Percentiles rank a stretch among this genome's conserved stretches.
Conservation (phyloP, 495 filamentous ascomycete genomes). For the Lasiosphaeris hirsuta region DNA sequence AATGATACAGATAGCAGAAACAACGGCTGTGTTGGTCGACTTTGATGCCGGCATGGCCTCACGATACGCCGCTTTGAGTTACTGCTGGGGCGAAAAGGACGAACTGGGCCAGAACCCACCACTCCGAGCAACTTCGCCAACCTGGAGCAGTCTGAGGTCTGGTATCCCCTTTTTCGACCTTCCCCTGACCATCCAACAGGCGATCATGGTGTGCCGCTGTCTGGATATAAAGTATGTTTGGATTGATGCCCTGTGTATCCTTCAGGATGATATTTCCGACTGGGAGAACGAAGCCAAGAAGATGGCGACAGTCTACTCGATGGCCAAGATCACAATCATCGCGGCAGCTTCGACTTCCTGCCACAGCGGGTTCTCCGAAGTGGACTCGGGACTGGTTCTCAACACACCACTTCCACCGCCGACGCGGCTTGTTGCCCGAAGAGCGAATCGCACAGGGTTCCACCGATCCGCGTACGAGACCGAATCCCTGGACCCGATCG, state of each 20-base stretch:
- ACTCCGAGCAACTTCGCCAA: neutral
- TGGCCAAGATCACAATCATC: conserved; percentile 4
- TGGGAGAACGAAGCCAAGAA: conserved; percentile 1
- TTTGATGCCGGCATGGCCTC: neutral
- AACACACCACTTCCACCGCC: neutral
- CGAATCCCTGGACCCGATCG: neutral
- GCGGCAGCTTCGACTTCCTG: conserved; percentile 1
- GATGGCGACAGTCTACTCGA: conserved; percentile 1
- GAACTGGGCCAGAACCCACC: neutral
- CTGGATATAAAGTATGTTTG: neutral
- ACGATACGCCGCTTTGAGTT: neutral
- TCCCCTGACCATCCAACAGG: neutral
- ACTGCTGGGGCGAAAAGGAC: neutral
- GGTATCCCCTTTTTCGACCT: neutral
- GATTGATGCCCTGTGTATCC: neutral
- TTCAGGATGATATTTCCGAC: neutral
- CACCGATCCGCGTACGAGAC: neutral
- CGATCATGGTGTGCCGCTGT: neutral
- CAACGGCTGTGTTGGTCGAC: neutral
- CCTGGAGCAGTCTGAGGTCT: neutral
- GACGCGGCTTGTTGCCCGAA: neutral
- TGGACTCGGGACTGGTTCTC: neutral
- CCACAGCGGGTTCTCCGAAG: neutral
- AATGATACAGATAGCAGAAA: neutral
- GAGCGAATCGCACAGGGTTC: neutral